Evolutionary conservation across 1,139 yeast species (phyloP).

Genomic region (Pichia sp.): DNA sequence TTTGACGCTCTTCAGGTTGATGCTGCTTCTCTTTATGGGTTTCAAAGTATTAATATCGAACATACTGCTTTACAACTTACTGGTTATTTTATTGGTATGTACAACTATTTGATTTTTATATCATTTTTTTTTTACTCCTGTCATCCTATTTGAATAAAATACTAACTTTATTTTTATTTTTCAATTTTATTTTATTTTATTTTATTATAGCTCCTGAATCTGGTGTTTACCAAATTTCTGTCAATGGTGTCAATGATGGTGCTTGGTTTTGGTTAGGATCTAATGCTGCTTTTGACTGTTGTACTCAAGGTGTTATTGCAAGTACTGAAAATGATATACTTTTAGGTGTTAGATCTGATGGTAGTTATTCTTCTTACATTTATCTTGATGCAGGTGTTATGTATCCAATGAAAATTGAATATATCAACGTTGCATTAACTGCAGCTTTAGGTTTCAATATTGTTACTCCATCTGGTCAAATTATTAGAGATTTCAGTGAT

Average conservation of each 20-base stretch:
- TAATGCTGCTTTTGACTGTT: conserved; percentile 26
- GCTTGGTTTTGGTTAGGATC: conserved; percentile 23
- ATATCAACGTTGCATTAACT: conserved; percentile 1
- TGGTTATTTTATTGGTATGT: conserved; percentile 12
- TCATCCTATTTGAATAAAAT: background rate
- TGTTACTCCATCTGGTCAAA: background rate
- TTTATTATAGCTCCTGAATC: conserved; percentile 15
- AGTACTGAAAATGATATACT: conserved; percentile 1
- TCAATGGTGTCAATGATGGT: conserved; percentile 24
- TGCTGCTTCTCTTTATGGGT: conserved; percentile 2
- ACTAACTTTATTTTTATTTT: background rate
- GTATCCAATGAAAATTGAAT: conserved; percentile 4
- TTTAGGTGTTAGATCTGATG: background rate
- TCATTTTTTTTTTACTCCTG: background rate
- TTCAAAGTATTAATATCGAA: conserved; percentile 6
- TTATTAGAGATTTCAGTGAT: conserved; percentile 1
- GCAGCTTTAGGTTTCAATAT: background rate
- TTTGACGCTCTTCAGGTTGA: background rate
- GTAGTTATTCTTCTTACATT: conserved; percentile 2
- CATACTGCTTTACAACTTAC: conserved; percentile 8
- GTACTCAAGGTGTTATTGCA: conserved; percentile 11
- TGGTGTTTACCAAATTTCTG: conserved; percentile 17
- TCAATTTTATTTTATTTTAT: background rate
- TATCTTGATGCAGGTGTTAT: conserved; percentile 2
- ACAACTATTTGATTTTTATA: background rate